Conservation (phyloP, 495 filamentous ascomycete genomes). For the Xeromyces bisporus region DNA sequence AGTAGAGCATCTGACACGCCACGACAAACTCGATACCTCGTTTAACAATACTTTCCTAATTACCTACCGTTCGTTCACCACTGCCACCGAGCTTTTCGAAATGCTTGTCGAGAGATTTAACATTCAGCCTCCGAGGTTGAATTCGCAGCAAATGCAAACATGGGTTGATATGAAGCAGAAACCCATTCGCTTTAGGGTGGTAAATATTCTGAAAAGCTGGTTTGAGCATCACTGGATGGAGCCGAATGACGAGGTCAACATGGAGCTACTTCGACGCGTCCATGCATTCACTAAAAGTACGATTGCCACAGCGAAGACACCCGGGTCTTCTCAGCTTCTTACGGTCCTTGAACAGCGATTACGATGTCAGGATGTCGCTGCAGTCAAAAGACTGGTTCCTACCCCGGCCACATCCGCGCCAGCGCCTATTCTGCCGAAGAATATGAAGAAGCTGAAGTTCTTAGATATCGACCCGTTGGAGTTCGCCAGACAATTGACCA, state of each 20-base stretch:
- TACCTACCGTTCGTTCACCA: constrained; percentile 90
- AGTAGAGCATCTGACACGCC: constrained; percentile 91
- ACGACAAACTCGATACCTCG: constrained; percentile 85
- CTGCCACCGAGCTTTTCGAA: constrained; percentile 79
- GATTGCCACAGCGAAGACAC: constrained; percentile 81
- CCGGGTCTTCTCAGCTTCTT: constrained; percentile 65
- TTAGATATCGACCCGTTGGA: constrained; percentile 91
- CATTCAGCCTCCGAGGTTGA: constrained; percentile 81
- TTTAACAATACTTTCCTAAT: constrained; percentile 97
- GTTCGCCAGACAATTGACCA: constrained; percentile 90
- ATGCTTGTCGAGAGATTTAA: constrained; percentile 79
- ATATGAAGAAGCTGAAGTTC: constrained; percentile 99
- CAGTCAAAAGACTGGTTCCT: constrained; percentile 69
- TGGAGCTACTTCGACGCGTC: constrained; percentile 70
- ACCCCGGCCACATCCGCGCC: constrained; percentile 67
- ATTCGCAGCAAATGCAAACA: constrained; percentile 54
- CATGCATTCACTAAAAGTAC: constrained; percentile 83
- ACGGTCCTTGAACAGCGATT: constrained; percentile 73
- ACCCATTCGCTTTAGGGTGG: constrained; percentile 82
- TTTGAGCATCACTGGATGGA: constrained; percentile 99
- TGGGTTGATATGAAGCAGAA: constrained; percentile 95
- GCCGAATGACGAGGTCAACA: constrained; percentile 62
- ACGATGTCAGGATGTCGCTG: constrained; percentile 70
- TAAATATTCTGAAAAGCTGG: constrained; percentile 97
- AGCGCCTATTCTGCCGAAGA: constrained; percentile 85